Conservation (phyloP, 495 filamentous ascomycete species). For the Lichenothelia convexa region DNA sequence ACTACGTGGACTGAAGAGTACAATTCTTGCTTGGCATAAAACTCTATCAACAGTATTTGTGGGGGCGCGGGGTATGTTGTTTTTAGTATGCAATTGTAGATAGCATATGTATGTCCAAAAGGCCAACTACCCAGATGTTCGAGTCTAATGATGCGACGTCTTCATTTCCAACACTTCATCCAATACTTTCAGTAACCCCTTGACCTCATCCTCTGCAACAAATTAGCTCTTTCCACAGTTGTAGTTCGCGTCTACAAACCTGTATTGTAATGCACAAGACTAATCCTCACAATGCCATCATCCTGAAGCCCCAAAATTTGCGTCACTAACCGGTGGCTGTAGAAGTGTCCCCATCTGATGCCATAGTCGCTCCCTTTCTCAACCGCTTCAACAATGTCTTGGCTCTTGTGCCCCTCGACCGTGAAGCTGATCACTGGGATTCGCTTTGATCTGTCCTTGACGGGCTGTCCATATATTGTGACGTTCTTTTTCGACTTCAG, state of each 20-base stretch:
- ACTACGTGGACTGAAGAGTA: too few species aligned
- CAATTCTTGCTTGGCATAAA: too few species aligned
- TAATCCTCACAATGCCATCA: conserved; percentile 51
- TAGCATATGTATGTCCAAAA: too few species aligned
- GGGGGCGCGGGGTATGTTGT: too few species aligned
- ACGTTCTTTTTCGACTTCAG: conserved; percentile 29
- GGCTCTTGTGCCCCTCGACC: conserved; percentile 35
- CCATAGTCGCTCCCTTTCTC: conserved; percentile 37
- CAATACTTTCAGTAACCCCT: conserved; percentile 29
- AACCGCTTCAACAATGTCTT: conserved; percentile 41
- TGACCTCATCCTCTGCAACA: conserved; percentile 35
- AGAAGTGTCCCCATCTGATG: conserved; percentile 51
- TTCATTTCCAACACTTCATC: conserved; percentile 21
- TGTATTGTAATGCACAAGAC: conserved; percentile 61
- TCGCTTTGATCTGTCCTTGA: conserved; percentile 33
- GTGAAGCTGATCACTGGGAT: conserved; percentile 39
- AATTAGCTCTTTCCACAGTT: not conserved
- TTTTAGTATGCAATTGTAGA: too few species aligned
- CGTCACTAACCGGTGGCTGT: conserved; percentile 39
- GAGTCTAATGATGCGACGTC: too few species aligned
- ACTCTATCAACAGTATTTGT: too few species aligned
- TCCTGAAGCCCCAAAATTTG: conserved; percentile 37
- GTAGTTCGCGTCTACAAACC: conserved; percentile 25
- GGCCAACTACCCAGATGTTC: too few species aligned
- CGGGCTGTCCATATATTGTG: conserved; percentile 37